phyloP scores from a whole-genome alignment of 345 rosid genomes.

The Excoecaria agallocha region DNA sequence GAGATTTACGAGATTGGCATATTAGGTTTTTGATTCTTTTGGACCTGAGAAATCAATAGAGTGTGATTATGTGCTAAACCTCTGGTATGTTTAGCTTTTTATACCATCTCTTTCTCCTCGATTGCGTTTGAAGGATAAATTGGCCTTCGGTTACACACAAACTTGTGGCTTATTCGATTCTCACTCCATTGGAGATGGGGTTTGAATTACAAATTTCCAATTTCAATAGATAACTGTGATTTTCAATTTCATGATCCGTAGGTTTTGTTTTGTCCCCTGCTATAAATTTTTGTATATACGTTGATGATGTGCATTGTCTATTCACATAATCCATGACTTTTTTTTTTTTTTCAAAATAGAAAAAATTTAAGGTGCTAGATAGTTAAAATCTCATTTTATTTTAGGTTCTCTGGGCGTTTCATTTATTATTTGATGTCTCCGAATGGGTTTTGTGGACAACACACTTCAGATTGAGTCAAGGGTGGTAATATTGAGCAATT shows the following conservation, averaged over 20 bases:
- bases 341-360: background rate
- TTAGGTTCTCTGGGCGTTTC: slow-evolving; percentile 22
- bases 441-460: slow-evolving; percentile 41
- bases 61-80: background rate
- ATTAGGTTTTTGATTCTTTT: background rate
- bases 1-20: background rate
- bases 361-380: background rate
- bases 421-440: slow-evolving; percentile 23
- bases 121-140: background rate
- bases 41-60: background rate
- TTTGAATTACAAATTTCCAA: background rate
- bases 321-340: background rate
- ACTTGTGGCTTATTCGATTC: too few relatives aligned
- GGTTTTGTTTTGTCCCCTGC: background rate
- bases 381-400: background rate
- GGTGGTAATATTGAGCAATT: slow-evolving; percentile 27
- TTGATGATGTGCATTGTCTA: background rate
- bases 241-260: background rate
- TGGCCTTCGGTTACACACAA: background rate
- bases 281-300: background rate
- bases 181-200: background rate
- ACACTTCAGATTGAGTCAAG: slow-evolving; percentile 35
- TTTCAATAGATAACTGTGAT: background rate
- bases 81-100: background rate
- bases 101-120: background rate